Evolutionary conservation across 352 stramenopile genomes (phyloP).

Genomic region (Blastocystis sp.): DNA sequence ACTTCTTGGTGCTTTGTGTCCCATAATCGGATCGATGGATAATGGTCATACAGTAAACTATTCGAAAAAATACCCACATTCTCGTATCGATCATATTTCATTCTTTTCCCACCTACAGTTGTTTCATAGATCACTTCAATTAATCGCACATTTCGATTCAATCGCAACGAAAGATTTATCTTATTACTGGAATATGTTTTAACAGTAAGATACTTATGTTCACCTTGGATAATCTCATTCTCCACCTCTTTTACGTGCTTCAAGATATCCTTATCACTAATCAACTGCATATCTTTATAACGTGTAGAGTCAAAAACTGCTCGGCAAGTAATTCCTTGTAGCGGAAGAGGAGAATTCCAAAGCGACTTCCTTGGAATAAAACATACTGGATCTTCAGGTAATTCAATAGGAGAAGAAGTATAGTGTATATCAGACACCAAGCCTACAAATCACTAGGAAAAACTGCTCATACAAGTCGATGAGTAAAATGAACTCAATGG

Average conservation of each 20-base stretch:
- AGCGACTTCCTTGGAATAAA: neutral
- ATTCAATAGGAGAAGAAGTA: neutral
- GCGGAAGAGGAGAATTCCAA: neutral
- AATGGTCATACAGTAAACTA: neutral
- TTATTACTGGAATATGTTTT: neutral
- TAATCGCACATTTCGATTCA: neutral
- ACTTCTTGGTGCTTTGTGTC: neutral
- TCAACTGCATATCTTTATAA: neutral
- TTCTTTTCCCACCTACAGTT: neutral
- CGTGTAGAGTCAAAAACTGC: no score
- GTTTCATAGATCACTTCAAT: neutral
- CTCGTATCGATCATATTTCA: neutral
- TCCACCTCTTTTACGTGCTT: neutral
- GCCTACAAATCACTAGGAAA: neutral
- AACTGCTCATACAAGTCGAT: neutral
- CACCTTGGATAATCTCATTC: neutral
- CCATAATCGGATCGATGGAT: neutral
- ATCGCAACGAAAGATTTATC: neutral
- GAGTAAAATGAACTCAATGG: neutral
- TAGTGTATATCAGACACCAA: neutral
- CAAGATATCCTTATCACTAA: neutral
- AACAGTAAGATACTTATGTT: neutral
- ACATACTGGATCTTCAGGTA: neutral
- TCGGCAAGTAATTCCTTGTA: no score
- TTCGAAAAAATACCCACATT: neutral